phyloP scores from a whole-genome alignment of 73 alveolate genomes.

The Durusdinium trenchii region DNA sequence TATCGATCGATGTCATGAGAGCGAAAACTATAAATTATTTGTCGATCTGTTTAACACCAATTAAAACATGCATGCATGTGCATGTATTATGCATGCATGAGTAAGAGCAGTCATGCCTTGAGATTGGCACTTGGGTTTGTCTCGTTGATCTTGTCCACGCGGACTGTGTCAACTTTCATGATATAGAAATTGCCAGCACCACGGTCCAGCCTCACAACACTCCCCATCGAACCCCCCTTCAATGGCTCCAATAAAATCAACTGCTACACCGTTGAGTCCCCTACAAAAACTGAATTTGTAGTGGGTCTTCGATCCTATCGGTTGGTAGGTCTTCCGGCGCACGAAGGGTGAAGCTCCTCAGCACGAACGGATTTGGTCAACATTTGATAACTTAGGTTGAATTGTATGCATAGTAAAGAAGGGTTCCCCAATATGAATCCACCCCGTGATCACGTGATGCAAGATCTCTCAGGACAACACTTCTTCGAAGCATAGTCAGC shows the following conservation, averaged over 20 bases:
- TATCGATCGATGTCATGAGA: no score
- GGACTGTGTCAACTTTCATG: background rate
- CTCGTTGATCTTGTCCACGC: background rate
- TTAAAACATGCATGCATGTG: background rate
- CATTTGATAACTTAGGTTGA: background rate
- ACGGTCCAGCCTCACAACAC: background rate
- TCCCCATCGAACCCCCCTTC: background rate
- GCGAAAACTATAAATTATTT: no score
- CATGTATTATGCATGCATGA: background rate
- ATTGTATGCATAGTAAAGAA: no score
- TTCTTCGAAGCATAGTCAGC: background rate
- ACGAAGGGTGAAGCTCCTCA: background rate
- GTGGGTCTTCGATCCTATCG: background rate
- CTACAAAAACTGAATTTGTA: background rate
- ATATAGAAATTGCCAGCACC: background rate
- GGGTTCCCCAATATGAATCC: no score
- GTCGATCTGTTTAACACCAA: no score
- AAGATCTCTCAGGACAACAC: background rate
- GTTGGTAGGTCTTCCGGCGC: background rate
- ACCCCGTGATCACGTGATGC: no score
- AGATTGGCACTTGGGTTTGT: no score
- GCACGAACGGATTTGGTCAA: background rate
- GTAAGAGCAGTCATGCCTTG: no score
- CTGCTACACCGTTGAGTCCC: background rate
- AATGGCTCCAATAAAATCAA: no score